These are phyloP conservation scores for Penicillium roqueforti DNA, from an alignment of 495 filamentous ascomycete genomes.

Conservation along the genomic window DNA sequence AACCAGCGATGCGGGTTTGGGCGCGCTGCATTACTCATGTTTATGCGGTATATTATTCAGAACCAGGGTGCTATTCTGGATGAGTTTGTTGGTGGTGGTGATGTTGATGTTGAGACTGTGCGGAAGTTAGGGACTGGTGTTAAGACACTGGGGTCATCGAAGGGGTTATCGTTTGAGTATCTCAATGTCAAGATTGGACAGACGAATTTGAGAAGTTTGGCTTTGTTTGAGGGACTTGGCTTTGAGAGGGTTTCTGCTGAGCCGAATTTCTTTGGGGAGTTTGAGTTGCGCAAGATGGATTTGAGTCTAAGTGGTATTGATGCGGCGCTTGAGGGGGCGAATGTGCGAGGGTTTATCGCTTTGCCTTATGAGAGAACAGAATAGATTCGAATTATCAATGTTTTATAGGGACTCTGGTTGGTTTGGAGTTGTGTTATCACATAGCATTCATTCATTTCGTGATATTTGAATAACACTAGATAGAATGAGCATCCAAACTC, in stretches of 20 bases:
- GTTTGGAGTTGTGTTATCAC: background rate
- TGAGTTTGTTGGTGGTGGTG: conserved; percentile 49
- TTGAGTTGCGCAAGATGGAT: conserved; percentile 48
- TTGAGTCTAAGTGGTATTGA: conserved; percentile 26
- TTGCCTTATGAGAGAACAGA: conserved; percentile 32
- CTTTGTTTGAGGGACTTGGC: conserved; percentile 55
- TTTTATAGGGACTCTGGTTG: background rate
- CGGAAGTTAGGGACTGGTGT: conserved; percentile 15
- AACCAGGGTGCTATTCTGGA: conserved; percentile 48
- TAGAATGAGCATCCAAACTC: background rate
- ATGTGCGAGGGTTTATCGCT: conserved; percentile 39
- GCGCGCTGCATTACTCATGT: conserved; percentile 57
- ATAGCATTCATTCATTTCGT: background rate
- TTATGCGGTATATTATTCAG: conserved; percentile 59
- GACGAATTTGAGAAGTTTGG: conserved; percentile 52
- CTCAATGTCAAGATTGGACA: conserved; percentile 60
- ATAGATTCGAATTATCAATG: background rate
- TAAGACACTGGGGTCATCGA: conserved; percentile 12
- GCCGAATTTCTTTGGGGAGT: conserved; percentile 65
- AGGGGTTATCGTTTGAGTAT: conserved; percentile 25
- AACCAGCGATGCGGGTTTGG: conserved; percentile 64
- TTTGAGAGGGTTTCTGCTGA: conserved; percentile 48
- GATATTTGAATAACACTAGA: background rate
- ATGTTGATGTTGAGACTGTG: conserved; percentile 15
- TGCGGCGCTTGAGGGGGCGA: conserved; percentile 25